Evolutionary conservation across 768 basidiomycete genomes (phyloP), one percentile per base, ranked within the genome.

Genomic region (Suillus brevipes): DNA sequence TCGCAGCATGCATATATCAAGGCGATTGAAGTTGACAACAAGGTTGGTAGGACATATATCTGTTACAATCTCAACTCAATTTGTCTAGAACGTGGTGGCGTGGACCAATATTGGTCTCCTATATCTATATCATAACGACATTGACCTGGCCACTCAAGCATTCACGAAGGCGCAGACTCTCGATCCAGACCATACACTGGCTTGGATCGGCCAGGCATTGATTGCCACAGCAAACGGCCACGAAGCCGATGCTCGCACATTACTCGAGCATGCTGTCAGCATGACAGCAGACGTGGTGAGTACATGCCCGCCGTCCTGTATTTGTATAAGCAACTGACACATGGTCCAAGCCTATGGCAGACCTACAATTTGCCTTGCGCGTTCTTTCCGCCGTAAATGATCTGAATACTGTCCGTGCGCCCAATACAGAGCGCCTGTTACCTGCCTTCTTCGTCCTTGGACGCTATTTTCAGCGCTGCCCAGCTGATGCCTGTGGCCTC

Each of bases 1-100:
- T 89, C 94, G 3, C 97, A 99, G 75, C 95, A 99, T 78, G 91
- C 94, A 5, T 97, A 94, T 70, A 88, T 98, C 72, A 90, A 87
- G 64, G 90, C 95, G 6, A 76, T 99, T 55, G 96, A 98, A 70
- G 80, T 92, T 45, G 89, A 98, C 73, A 76, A 85, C 0, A 97
- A 97, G 83, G 94, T 92, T 66, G 56, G 79, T 75, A 43, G 36
- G 20, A 31, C n/a, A n/a, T 20, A 34, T 42, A 20, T 36, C 50
- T 40, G 23, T 66, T 28, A 43, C 57, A 55, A 25, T 36, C 59
- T 64, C 40, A 52, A 49, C 28, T 66, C 36, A 60, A 36, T 20
- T 6, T n/a, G 56, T 64, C 37, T 68, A 94, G 91, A 89, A 89
- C 71, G 88, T 89, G 37, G 69, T 77, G 16, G 85, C 88, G 0